Evolutionary conservation across 75 land plant species (phyloP).

Genomic region (Picea sitchensis): DNA sequence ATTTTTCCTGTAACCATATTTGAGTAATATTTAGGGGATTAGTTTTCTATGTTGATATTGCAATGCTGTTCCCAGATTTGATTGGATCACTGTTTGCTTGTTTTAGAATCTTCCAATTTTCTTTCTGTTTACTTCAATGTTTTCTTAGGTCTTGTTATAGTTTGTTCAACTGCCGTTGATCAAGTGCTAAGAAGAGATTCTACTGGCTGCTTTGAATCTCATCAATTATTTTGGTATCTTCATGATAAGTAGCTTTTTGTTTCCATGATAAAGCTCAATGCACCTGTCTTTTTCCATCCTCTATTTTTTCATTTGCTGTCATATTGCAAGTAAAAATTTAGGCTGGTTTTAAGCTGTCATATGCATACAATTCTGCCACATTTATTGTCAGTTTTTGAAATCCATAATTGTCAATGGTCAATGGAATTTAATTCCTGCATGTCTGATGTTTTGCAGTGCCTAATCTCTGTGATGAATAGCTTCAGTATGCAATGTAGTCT

Average conservation of each 20-base stretch:
- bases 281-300: neutral
- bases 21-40: neutral
- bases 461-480: neutral
- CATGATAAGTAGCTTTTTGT: too few species aligned
- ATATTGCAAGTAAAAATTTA: neutral
- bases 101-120: neutral
- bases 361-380: neutral
- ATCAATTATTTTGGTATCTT: too few species aligned
- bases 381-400: neutral
- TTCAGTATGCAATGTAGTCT: too few species aligned
- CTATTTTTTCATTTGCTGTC: neutral
- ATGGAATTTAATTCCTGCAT: neutral
- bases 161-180: neutral
- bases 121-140: neutral
- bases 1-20: neutral
- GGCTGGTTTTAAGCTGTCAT: neutral
- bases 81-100: neutral
- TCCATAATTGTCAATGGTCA: neutral
- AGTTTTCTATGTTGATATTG: neutral
- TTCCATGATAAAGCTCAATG: too few species aligned
- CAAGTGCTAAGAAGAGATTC: too few species aligned
- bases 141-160: neutral
- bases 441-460: neutral
- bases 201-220: too few species aligned
- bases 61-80: neutral